A percentile compares a stretch with the other conserved stretches of the same genome.
phyloP scores from a whole-genome alignment of 1,284 basidiomycete genomes.

The Tilletia horrida region DNA sequence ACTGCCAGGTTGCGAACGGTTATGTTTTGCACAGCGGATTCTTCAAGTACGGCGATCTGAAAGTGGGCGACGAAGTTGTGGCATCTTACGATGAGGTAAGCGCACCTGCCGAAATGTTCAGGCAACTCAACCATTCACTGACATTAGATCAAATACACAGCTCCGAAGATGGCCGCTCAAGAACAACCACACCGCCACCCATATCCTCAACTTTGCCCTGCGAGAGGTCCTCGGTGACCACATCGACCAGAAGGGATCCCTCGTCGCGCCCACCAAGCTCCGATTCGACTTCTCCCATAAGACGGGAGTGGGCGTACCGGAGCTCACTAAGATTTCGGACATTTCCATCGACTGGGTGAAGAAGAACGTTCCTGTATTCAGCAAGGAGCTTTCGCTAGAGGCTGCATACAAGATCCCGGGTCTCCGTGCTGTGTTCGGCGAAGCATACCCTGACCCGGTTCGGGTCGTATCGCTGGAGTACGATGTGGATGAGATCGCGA shows the following conservation, averaged over 20 bases:
- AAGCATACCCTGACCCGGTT: slow-evolving; percentile 95
- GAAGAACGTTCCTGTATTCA: slow-evolving; percentile 80
- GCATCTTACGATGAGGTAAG: slow-evolving; percentile 68
- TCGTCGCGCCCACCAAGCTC: slow-evolving; percentile 89
- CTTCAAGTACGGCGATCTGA: slow-evolving; percentile 72
- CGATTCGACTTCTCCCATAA: slow-evolving; percentile 99
- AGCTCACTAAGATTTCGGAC: slow-evolving; percentile 77
- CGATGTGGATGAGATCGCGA: slow-evolving; percentile 77
- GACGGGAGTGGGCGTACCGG: slow-evolving; percentile 70
- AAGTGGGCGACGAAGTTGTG: slow-evolving; percentile 68
- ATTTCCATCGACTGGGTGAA: slow-evolving; percentile 86
- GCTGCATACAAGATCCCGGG: slow-evolving; percentile 84
- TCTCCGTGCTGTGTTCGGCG: slow-evolving; percentile 92
- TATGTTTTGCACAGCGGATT: slow-evolving; percentile 86
- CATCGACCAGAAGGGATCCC: slow-evolving; percentile 94
- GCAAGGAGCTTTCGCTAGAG: slow-evolving; percentile 79
- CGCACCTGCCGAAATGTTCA: too few relatives aligned
- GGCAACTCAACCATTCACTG: too few relatives aligned
- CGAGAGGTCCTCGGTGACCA: slow-evolving; percentile 93
- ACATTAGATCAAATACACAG: neutral
- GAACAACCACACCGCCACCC: slow-evolving; percentile 97
- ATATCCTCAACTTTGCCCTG: slow-evolving; percentile 91
- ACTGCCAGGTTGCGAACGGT: slow-evolving; percentile 82
- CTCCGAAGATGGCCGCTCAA: slow-evolving; percentile 83
- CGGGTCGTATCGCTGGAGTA: slow-evolving; percentile 87